These are phyloP conservation scores for Fusarium abutilonis DNA, from an alignment of 2,329 filamentous ascomycete genomes.

Conservation along the genomic window DNA sequence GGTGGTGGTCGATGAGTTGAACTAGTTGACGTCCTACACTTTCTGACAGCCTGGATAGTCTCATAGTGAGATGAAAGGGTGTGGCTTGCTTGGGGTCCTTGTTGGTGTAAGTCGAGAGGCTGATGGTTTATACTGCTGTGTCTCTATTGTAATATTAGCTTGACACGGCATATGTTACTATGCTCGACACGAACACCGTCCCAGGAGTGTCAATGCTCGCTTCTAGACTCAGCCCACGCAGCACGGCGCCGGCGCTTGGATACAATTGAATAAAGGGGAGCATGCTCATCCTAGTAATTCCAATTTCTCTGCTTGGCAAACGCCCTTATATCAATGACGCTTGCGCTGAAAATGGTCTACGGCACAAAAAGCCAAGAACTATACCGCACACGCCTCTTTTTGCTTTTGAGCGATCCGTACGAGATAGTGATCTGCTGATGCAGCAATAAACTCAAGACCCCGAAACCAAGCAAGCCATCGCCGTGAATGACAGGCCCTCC, in stretches of 20 bases:
- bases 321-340: background rate
- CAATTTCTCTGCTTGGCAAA: background rate
- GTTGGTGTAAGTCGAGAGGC: conserved; percentile 22
- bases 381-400: conserved; percentile 17
- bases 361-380: conserved; percentile 24
- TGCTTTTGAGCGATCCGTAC: background rate
- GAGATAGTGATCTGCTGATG: conserved; percentile 25
- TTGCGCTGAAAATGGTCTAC: conserved; percentile 3
- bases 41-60: too few species aligned
- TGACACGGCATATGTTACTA: conserved; percentile 17
- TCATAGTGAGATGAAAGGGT: background rate
- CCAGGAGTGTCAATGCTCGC: conserved; percentile 25
- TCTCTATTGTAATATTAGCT: conserved; percentile 7
- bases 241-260: conserved; percentile 23
- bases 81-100: conserved; percentile 13
- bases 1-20: background rate
- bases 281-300: background rate
- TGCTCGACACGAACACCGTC: conserved; percentile 1
- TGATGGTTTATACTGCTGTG: conserved; percentile 8
- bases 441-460: background rate
- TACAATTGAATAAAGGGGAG: conserved; percentile 10
- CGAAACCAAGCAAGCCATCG: background rate
- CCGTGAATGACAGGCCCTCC: conserved; percentile 28
- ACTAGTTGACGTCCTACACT: background rate
- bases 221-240: conserved; percentile 30